Conservation (phyloP, 352 stramenopile genomes). For the Sclerospora graminicola region DNA sequence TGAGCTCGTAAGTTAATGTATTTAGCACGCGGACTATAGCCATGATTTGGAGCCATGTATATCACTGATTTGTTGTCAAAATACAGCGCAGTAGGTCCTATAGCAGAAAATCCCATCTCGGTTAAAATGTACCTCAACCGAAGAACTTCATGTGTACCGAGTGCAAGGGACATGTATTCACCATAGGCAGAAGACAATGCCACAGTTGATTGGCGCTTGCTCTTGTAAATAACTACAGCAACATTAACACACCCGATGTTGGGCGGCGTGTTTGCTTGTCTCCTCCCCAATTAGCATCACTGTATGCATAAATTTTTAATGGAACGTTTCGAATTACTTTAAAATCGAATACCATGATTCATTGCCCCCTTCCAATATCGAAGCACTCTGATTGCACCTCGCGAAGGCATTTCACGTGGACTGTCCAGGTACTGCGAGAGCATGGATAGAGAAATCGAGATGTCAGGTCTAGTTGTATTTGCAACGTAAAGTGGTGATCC, state of each 20-base stretch:
- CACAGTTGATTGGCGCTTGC: background rate
- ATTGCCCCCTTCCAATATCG: conserved; percentile 10
- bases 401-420: conserved; percentile 10
- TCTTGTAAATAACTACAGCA: conserved; percentile 1
- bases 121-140: conserved; percentile 1
- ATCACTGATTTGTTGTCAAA: no score
- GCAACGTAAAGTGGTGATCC: conserved; percentile 12
- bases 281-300: conserved; percentile 2
- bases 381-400: background rate
- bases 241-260: conserved; percentile 4
- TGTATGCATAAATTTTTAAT: background rate
- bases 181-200: conserved; percentile 1
- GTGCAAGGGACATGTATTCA: conserved; percentile 5
- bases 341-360: background rate
- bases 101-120: no score
- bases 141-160: conserved; percentile 2
- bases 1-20: no score
- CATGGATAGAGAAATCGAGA: background rate
- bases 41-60: no score
- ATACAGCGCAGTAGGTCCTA: no score
- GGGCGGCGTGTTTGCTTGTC: background rate
- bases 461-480: conserved; percentile 13
- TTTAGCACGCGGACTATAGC: no score
- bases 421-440: conserved; percentile 9
- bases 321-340: background rate